Conservation (phyloP, 1,284 basidiomycete genomes). For the Ceratorhiza oryzae-sativae region DNA sequence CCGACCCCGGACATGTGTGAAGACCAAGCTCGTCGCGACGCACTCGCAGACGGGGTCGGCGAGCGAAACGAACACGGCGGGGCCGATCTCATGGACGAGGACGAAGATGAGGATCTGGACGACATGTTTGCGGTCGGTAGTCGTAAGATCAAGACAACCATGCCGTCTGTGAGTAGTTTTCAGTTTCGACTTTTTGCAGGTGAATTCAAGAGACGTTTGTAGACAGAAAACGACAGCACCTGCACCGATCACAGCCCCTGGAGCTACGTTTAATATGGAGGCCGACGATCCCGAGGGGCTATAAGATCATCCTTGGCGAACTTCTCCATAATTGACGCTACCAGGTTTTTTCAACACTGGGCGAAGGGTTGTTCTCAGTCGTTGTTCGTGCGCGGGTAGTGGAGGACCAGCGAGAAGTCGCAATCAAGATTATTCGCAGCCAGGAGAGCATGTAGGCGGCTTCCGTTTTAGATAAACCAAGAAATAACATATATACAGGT, state of each 20-base stretch:
- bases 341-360: slow-evolving; percentile 92
- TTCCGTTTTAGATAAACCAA: not conserved
- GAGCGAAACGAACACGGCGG: slow-evolving; percentile 45
- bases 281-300: slow-evolving; percentile 93
- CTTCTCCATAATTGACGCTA: slow-evolving; percentile 92
- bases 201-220: not conserved
- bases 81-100: slow-evolving; percentile 64
- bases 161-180: not conserved
- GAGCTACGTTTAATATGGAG: slow-evolving; percentile 24
- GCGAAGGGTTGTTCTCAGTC: slow-evolving; percentile 98
- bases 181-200: too few relatives aligned
- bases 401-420: slow-evolving; percentile 83
- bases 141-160: slow-evolving; percentile 50
- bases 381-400: slow-evolving; percentile 90
- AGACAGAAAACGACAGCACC: slow-evolving; percentile 55
- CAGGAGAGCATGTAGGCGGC: slow-evolving; percentile 89
- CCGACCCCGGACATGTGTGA: slow-evolving; percentile 83
- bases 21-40: slow-evolving; percentile 74
- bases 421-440: slow-evolving; percentile 95
- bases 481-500: too few relatives aligned
- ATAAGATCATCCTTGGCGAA: slow-evolving; percentile 93
- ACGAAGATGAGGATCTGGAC: slow-evolving; percentile 75
- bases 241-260: slow-evolving; percentile 9
- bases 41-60: slow-evolving; percentile 51
- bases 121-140: slow-evolving; percentile 85